Conservation (phyloP, 495 filamentous ascomycete genomes). For the Neurospora sp. region DNA sequence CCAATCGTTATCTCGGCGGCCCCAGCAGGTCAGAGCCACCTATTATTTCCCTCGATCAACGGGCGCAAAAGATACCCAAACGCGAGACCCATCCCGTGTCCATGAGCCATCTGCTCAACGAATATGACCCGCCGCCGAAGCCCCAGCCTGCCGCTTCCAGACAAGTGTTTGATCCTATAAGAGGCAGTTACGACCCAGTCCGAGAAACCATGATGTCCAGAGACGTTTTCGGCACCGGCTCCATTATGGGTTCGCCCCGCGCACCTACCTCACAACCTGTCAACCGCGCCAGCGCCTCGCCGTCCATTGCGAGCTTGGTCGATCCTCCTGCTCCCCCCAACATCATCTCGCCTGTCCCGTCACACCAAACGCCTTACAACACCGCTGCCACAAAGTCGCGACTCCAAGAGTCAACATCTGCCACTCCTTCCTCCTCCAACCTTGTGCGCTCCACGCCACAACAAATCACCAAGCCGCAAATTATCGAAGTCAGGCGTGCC, state of each 20-base stretch:
- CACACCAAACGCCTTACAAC: slow-evolving; percentile 32
- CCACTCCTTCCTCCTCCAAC: slow-evolving; percentile 22
- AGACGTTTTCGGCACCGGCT: slow-evolving; percentile 39
- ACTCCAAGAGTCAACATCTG: slow-evolving; percentile 18
- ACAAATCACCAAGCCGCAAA: slow-evolving; percentile 23
- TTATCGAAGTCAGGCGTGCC: slow-evolving; percentile 25
- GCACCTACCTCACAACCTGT: slow-evolving; percentile 28
- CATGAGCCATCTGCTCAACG: slow-evolving; percentile 41
- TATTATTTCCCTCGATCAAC: slow-evolving; percentile 16
- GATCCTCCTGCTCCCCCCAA: slow-evolving; percentile 51
- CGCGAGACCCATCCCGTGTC: slow-evolving; percentile 30
- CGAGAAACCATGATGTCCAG: slow-evolving; percentile 37
- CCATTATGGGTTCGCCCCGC: slow-evolving; percentile 42
- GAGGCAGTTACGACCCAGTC: slow-evolving; percentile 55
- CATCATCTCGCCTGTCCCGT: slow-evolving; percentile 35
- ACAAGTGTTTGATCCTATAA: slow-evolving; percentile 80
- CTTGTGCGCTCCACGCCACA: slow-evolving; percentile 17
- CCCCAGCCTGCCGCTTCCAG: slow-evolving; percentile 47
- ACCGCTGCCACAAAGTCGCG: slow-evolving; percentile 14
- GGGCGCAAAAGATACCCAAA: slow-evolving; percentile 23
- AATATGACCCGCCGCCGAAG: slow-evolving; percentile 31
- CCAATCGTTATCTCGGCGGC: background rate
- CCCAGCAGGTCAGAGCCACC: background rate
- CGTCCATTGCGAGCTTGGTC: slow-evolving; percentile 81
- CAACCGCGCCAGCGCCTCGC: slow-evolving; percentile 73